Base-by-base conservation (phyloP, 2,329 filamentous ascomycete species). In the Phoma sp. region DNA sequence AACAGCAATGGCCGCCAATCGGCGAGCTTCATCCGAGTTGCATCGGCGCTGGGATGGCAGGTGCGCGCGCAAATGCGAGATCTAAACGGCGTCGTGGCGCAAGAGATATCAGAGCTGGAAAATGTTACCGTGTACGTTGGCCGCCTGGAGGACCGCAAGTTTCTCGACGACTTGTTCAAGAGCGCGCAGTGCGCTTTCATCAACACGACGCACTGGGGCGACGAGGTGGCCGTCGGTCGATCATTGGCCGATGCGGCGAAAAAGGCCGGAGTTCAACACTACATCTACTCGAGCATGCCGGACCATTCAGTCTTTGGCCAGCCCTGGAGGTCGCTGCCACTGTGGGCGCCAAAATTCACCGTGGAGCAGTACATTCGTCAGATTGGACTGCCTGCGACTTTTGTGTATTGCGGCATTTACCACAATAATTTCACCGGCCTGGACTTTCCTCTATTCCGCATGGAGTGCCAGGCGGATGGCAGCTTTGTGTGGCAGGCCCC, bases 351-450 rank as follows among this genome's bases (percentile, higher is more conserved):
- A 58, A 99, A 99, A 77, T 92, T 96, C 76, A 88, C 90, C 44
- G 89, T 98, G 37, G 95, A 98, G 77, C 90, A 95, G 50, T 96
- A 98, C 75, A 85, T 97, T 46, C 87, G 91, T 54, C 85, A 92
- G 72, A 85, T 96, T 36, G 88, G 88, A 9, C 82, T 97, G 10
- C 91, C 91, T 0, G 88, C 93, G 1, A 98, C 94, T 0, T 98
- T 96, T 75, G 88, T 97, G 62, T 97, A 97, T 76, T 92, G 93
- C 9, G 95, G 94, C 56, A 97, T 97, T 68, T 99, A 98, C 82
- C 96, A 98, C 82, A 98, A 98, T 78, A 98, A 99, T 75, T 99
- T 98, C 77, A 98, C 94, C 27, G 95, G 91, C 41, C 82, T 97
- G 29, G 87, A 87, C 1, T 98, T 96, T 71, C 95, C 95, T 1